Conservation (phyloP, 495 filamentous ascomycete species). For the Terfezia claveryi region DNA sequence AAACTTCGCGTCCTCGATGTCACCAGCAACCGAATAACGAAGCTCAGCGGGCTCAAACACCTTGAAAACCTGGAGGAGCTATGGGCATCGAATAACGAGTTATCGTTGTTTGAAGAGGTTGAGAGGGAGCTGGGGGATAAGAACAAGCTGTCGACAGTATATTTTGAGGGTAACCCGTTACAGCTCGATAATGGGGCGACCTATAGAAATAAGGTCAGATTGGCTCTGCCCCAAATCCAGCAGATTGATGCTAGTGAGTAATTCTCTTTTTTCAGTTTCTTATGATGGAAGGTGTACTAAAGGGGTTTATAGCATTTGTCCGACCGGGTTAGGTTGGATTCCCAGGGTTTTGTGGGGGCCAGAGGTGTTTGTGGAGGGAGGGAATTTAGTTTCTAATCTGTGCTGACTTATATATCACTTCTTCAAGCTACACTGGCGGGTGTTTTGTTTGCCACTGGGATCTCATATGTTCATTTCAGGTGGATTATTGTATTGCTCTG, state of each 20-base stretch:
- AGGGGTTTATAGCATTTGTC: no score
- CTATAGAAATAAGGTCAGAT: slow-evolving; percentile 79
- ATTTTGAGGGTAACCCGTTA: slow-evolving; percentile 90
- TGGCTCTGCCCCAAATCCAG: slow-evolving; percentile 65
- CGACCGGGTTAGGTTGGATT: no score
- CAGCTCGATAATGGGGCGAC: slow-evolving; percentile 50
- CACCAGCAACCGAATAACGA: slow-evolving; percentile 65
- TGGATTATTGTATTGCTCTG: no score
- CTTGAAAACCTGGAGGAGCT: slow-evolving; percentile 59
- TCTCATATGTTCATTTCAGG: no score
- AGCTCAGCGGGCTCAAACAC: slow-evolving; percentile 46
- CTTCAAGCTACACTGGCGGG: no score
- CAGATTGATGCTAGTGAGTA: slow-evolving; percentile 96
- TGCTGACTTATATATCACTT: no score
- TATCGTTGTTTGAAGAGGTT: slow-evolving; percentile 60
- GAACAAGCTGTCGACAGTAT: slow-evolving; percentile 66
- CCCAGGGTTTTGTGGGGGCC: no score
- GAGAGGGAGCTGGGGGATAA: slow-evolving; percentile 53
- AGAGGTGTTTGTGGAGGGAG: no score
- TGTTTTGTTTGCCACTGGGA: no score
- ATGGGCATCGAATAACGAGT: slow-evolving; percentile 79
- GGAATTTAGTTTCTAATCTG: no score
- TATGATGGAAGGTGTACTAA: not conserved
- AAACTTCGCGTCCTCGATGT: slow-evolving; percentile 66
- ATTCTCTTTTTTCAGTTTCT: not conserved